Base-by-base conservation (phyloP, 179 eudicot species). In the Silene vulgaris region DNA sequence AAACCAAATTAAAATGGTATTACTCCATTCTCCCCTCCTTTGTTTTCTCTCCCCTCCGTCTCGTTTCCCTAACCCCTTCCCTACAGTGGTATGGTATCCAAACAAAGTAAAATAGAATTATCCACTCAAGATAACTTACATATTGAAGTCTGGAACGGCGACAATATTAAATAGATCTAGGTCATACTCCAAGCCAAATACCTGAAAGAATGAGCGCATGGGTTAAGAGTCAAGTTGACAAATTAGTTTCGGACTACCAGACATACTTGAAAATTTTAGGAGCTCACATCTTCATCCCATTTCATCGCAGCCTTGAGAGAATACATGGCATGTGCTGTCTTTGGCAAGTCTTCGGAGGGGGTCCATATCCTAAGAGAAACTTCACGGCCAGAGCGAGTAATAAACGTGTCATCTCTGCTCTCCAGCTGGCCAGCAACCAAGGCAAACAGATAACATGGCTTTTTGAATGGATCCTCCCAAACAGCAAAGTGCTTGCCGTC, bases 301-400 rank as follows among this genome's bases (percentile, higher is more conserved):
- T 96, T 96, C 99, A 96, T 96, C 26, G 99, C 93, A 7, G 96
- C 96, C 88, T 96, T 91, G 48, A 96, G 91, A 80, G 98, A 96
- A 84, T 96, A 89, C 99, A 96, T 96, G 63, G 99, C 99, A 87
- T 96, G 99, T 16, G 69, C 89, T 8, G 99, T 96, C 79, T 96
- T 96, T 21, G 97, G 94, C 75, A 93, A 63, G 78, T 96, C 99
- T 28, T 91, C 86, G 7, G 91, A 78, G 21, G 97, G 98, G 59
- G 97, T 91, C 96, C 97, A 96, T 60, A 96, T 96, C 80, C 96
- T 89, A 62, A 96, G 94, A 40, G 87, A 83, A 21, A 96, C 97
- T 66, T 88, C 82, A 65, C 98, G 90, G 82, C 99, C 99, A 50
- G 98, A 93, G 40, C 91, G 88, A 75, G 98, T 96, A 43, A 82